These are phyloP conservation scores for Anaeramoeba flamelloides DNA, from an alignment of 78 protist species.

Conservation along the genomic window DNA sequence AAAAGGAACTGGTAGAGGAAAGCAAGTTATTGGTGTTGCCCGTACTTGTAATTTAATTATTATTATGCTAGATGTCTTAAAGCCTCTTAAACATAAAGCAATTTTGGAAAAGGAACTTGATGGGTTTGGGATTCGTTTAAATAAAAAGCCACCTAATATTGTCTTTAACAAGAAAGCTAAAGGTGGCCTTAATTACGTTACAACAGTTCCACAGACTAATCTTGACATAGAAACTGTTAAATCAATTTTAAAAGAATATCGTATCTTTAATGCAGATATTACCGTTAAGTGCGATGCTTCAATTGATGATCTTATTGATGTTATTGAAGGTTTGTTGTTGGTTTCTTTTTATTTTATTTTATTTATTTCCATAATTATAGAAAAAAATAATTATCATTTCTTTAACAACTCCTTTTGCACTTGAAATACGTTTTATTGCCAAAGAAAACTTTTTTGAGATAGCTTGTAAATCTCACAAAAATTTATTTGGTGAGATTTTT, in stretches of 20 bases:
- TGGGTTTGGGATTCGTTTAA: slow-evolving; percentile 45
- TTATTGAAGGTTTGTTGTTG: no score
- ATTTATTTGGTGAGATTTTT: no score
- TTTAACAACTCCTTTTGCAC: no score
- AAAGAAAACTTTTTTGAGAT: no score
- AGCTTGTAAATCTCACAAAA: no score
- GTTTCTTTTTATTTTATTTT: no score
- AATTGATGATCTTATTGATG: slow-evolving; percentile 57
- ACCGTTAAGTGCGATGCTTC: slow-evolving; percentile 38
- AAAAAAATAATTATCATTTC: no score
- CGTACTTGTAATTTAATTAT: slow-evolving; percentile 44
- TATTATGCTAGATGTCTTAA: slow-evolving; percentile 51
- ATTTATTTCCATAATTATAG: no score
- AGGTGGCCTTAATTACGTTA: slow-evolving; percentile 33
- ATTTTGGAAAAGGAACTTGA: slow-evolving; percentile 39
- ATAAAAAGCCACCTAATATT: slow-evolving; percentile 38
- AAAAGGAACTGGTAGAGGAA: no score
- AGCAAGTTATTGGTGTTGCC: slow-evolving; percentile 43
- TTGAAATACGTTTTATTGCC: no score
- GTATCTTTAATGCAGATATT: no score
- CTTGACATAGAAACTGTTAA: slow-evolving; percentile 10
- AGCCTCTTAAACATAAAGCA: slow-evolving; percentile 26
- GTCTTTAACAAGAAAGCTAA: slow-evolving; percentile 15
- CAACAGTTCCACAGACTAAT: slow-evolving; percentile 10
- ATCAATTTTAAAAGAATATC: slow-evolving; percentile 19